A percentile compares a stretch with the other conserved stretches of the same genome.
phyloP scores from a whole-genome alignment of 768 basidiomycete genomes.

The Dioszegia crocea region DNA sequence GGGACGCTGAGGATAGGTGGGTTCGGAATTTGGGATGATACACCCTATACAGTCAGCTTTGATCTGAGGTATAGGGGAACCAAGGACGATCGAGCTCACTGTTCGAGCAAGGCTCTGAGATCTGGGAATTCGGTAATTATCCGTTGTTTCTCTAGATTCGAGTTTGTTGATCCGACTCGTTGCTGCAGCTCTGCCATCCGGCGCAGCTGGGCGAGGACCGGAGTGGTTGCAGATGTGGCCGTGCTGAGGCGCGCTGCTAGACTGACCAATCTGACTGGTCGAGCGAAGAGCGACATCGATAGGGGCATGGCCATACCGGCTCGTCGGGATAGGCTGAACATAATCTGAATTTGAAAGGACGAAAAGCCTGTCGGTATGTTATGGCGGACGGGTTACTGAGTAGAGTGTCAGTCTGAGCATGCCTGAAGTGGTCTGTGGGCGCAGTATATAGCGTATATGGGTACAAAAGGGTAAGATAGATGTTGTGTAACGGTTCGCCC shows the following conservation, averaged over 20 bases:
- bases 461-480: no score
- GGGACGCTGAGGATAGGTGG: conserved; percentile 24
- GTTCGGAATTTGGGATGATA: conserved; percentile 33
- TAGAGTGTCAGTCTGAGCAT: no score
- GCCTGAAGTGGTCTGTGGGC: no score
- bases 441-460: no score
- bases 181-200: conserved; percentile 27
- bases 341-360: not conserved
- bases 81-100: no score
- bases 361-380: no score
- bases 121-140: conserved; percentile 43
- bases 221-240: not conserved
- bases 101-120: conserved; percentile 32
- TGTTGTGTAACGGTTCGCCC: no score
- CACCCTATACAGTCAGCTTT: conserved; percentile 17
- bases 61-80: no score
- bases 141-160: conserved; percentile 25
- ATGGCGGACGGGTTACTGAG: no score
- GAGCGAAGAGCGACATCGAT: not conserved
- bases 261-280: not conserved
- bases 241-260: not conserved
- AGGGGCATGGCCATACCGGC: no score
- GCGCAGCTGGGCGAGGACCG: conserved; percentile 18
- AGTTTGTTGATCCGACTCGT: conserved; percentile 30
- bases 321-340: no score